phyloP scores from a whole-genome alignment of 495 filamentous ascomycete genomes.

The Hyaloscypha bicolor region DNA sequence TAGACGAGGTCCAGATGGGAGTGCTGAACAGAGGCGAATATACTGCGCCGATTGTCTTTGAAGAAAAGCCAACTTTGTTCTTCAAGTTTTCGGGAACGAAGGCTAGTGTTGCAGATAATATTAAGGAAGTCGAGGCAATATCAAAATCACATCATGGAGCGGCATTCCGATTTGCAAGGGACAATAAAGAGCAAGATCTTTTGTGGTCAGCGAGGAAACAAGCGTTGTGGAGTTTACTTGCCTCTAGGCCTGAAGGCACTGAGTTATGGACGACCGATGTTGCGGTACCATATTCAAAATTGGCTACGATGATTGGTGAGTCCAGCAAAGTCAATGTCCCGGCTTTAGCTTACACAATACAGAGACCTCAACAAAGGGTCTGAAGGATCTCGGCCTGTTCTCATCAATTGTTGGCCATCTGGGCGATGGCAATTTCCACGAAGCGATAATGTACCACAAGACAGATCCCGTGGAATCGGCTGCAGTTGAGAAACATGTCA shows the following conservation, averaged over 20 bases:
- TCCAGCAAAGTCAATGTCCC: not conserved
- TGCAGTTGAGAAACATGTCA: conserved; percentile 73
- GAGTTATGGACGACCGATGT: conserved; percentile 79
- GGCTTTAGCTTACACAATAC: not conserved
- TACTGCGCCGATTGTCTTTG: conserved; percentile 65
- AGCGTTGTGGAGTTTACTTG: conserved; percentile 71
- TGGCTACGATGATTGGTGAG: conserved; percentile 78
- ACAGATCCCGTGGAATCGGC: conserved; percentile 64
- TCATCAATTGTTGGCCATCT: conserved; percentile 79
- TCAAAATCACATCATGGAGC: conserved; percentile 59
- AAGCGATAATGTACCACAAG: conserved; percentile 81
- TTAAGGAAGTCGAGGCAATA: conserved; percentile 63
- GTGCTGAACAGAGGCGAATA: conserved; percentile 70
- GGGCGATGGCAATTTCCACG: conserved; percentile 91
- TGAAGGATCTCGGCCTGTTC: conserved; percentile 79
- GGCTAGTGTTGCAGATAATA: conserved; percentile 65
- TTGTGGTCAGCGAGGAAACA: conserved; percentile 79
- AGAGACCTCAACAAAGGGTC: conserved; percentile 81
- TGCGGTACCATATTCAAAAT: conserved; percentile 79
- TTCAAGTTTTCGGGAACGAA: conserved; percentile 82
- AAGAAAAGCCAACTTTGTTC: conserved; percentile 76
- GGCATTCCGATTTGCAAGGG: conserved; percentile 72
- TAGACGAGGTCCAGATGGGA: conserved; percentile 80
- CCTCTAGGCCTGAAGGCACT: conserved; percentile 60
- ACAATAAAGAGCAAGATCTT: conserved; percentile 62